Conservation (phyloP, 2,329 filamentous ascomycete genomes). For the Aspergillus flavus region DNA sequence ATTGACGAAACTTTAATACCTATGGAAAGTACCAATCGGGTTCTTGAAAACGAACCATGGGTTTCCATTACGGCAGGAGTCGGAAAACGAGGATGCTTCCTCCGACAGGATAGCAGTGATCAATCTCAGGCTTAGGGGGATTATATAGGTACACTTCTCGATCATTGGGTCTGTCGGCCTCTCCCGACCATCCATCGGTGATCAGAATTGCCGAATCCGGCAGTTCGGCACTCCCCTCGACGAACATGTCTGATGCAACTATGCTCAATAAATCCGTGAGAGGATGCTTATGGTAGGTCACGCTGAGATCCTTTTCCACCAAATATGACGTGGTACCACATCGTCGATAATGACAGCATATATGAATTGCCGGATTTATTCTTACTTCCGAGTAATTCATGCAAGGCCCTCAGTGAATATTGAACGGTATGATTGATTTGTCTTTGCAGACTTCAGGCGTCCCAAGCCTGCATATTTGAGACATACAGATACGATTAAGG, state of each 20-base stretch:
- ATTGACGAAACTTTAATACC: background rate
- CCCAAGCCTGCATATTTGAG: background rate
- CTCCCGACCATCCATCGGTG: background rate
- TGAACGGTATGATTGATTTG: background rate
- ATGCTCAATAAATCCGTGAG: background rate
- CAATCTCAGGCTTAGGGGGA: background rate
- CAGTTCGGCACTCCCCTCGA: background rate
- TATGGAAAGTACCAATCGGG: background rate
- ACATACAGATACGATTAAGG: slow-evolving; percentile 1
- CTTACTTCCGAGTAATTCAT: background rate
- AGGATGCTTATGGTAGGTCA: too few relatives aligned
- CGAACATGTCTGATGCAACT: background rate
- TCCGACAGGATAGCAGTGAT: background rate
- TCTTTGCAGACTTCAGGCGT: background rate
- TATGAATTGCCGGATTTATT: background rate
- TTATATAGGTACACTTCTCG: background rate
- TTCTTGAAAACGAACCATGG: background rate
- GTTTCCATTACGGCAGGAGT: background rate
- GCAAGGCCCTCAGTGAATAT: background rate
- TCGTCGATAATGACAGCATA: background rate
- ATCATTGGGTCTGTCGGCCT: background rate
- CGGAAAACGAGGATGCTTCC: background rate
- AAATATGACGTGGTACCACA: background rate
- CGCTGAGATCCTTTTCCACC: background rate
- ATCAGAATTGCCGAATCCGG: background rate